A percentile compares a stretch with the other conserved stretches of the same genome.
Conservation (phyloP, 2,329 filamentous ascomycete genomes). For the Alternaria sp. region DNA sequence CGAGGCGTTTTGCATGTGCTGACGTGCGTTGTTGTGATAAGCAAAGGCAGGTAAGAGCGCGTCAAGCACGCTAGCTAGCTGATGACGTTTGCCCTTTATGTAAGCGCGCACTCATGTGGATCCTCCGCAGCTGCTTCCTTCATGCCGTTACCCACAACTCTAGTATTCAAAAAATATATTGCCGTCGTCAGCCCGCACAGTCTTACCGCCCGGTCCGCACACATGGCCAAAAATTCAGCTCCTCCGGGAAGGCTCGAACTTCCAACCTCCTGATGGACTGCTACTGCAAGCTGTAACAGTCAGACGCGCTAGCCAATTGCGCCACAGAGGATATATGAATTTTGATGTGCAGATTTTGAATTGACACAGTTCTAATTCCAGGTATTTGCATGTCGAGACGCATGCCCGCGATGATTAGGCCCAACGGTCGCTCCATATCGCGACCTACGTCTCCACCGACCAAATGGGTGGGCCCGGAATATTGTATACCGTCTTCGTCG, state of each 20-base stretch:
- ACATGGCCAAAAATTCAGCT: constrained; percentile 15
- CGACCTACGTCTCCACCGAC: constrained; percentile 6
- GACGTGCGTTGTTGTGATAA: not conserved
- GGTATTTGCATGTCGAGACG: not conserved
- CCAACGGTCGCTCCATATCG: not conserved
- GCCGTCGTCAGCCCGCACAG: not conserved
- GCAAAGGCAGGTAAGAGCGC: not conserved
- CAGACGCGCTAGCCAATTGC: constrained; percentile 68
- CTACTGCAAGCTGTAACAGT: constrained; percentile 59
- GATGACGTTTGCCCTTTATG: constrained; percentile 1
- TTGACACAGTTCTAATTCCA: not conserved
- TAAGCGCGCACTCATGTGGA: not conserved
- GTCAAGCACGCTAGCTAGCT: not conserved
- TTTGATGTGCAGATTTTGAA: not conserved
- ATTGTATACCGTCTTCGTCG: constrained; percentile 32
- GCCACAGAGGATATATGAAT: constrained; percentile 50
- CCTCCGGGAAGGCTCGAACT: constrained; percentile 48
- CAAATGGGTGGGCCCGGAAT: constrained; percentile 28
- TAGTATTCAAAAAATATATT: constrained; percentile 1
- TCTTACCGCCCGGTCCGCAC: not conserved
- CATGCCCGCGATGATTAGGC: not conserved
- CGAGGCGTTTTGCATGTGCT: not conserved
- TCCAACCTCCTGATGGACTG: constrained; percentile 42
- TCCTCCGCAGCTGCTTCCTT: not conserved
- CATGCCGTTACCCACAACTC: not conserved